Percentiles rank a stretch among this genome's conserved stretches.
Conservation (phyloP, 768 basidiomycete genomes). For the Ramaria sp. region DNA sequence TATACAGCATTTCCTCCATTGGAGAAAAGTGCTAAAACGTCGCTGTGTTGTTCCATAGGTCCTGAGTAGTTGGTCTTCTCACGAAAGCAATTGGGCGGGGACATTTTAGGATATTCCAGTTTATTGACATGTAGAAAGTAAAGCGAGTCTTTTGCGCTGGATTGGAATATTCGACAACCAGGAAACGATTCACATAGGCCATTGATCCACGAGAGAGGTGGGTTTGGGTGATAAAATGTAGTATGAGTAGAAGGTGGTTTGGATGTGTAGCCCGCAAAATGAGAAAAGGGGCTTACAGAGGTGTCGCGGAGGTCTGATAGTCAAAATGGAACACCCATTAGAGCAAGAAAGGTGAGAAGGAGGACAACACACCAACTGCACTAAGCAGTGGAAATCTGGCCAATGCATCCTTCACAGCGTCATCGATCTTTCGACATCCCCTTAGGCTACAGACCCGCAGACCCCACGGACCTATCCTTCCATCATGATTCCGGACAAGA, state of each 20-base stretch:
- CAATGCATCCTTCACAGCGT: slow-evolving; percentile 32
- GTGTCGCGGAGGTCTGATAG: slow-evolving; percentile 22
- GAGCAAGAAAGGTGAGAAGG: not conserved
- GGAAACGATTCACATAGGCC: not conserved
- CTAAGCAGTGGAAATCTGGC: slow-evolving; percentile 45
- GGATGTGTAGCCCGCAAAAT: not conserved
- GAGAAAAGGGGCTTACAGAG: not conserved
- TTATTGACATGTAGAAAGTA: slow-evolving; percentile 1
- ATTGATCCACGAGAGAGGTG: slow-evolving; percentile 3
- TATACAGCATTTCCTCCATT: not conserved
- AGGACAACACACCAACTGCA: slow-evolving; percentile 39
- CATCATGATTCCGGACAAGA: slow-evolving; percentile 25
- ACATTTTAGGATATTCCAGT: not conserved
- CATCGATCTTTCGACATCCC: slow-evolving; percentile 39
- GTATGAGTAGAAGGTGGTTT: not conserved
- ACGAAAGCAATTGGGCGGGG: not conserved
- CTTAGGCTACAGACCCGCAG: slow-evolving; percentile 48
- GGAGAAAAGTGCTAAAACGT: not conserved
- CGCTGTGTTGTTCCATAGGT: not conserved
- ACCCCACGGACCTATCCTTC: slow-evolving; percentile 37
- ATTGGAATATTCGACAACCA: not conserved
- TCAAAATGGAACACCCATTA: not conserved
- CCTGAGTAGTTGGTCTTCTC: not conserved
- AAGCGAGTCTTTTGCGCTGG: not conserved
- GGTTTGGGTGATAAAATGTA: not conserved